Percentiles rank a stretch among this genome's conserved stretches.
Evolutionary conservation across 1,139 yeast species (phyloP).

Genomic region (Neolecta irregularis): DNA sequence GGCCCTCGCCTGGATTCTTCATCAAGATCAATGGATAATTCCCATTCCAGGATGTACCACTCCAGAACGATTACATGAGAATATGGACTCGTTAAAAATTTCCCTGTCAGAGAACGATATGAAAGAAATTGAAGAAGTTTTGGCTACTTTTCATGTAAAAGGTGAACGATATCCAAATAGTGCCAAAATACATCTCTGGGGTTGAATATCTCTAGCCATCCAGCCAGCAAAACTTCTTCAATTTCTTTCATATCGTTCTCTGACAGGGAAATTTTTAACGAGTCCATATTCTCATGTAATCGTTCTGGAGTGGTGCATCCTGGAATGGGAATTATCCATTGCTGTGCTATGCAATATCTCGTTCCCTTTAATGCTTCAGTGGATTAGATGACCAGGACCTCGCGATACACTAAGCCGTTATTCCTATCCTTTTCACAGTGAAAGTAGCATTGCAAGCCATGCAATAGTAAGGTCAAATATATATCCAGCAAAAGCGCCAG

Average conservation of each 20-base stretch:
- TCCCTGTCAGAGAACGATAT: slow-evolving; percentile 12
- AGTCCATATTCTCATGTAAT: slow-evolving; percentile 30
- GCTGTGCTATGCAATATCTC: too few species aligned
- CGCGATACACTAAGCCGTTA: too few species aligned
- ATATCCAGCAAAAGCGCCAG: too few species aligned
- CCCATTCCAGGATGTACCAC: slow-evolving; percentile 72
- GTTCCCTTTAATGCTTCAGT: too few species aligned
- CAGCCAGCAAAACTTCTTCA: slow-evolving; percentile 11
- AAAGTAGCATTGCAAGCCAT: too few species aligned
- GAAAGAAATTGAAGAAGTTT: slow-evolving; percentile 13
- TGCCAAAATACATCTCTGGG: too few species aligned
- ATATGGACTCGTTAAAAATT: slow-evolving; percentile 11
- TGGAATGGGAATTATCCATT: slow-evolving; percentile 49
- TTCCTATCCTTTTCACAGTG: too few species aligned
- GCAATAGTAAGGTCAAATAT: too few species aligned
- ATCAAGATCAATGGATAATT: slow-evolving; percentile 34
- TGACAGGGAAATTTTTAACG: slow-evolving; percentile 11
- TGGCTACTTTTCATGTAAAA: slow-evolving; percentile 12
- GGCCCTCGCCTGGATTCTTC: slow-evolving; percentile 55
- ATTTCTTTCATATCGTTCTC: slow-evolving; percentile 13
- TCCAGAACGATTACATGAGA: slow-evolving; percentile 38
- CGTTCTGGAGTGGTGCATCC: slow-evolving; percentile 47
- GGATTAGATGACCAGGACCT: too few species aligned
- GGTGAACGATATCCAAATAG: slow-evolving; percentile 16
- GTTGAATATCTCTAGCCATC: too few species aligned